These are phyloP conservation scores for Gynochthodes officinalis DNA, from an alignment of 257 asterid genomes.

Conservation along the genomic window DNA sequence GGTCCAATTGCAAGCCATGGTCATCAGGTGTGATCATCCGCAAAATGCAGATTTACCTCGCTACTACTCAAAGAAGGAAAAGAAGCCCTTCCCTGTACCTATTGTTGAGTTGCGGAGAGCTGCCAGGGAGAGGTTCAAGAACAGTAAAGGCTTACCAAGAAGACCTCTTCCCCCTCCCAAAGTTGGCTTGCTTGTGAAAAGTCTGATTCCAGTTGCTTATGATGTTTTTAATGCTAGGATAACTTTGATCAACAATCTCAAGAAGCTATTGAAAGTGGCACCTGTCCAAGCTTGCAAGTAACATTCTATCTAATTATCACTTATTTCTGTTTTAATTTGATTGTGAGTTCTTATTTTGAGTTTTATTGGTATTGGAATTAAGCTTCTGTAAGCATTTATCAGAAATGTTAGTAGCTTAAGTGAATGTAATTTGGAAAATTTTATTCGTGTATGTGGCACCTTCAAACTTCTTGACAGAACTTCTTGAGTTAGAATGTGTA, in stretches of 20 bases:
- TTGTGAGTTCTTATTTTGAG: background rate
- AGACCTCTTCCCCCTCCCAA: constrained; percentile 74
- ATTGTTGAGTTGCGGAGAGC: constrained; percentile 78
- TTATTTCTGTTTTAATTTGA: background rate
- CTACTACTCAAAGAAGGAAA: constrained; percentile 72
- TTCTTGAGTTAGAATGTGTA: constrained; percentile 3
- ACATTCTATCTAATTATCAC: constrained; percentile 27
- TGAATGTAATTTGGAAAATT: background rate
- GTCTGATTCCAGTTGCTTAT: constrained; percentile 74
- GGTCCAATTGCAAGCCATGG: constrained; percentile 25
- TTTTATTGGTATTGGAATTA: background rate
- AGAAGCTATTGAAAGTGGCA: constrained; percentile 81
- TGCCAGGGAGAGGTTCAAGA: constrained; percentile 84
- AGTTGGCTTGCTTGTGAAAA: constrained; percentile 68
- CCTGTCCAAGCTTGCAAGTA: constrained; percentile 91
- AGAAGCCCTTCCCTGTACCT: constrained; percentile 95
- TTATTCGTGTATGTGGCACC: background rate
- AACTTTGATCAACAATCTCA: constrained; percentile 73
- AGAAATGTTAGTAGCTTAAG: background rate
- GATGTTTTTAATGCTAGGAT: constrained; percentile 67
- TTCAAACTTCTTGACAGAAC: constrained; percentile 4
- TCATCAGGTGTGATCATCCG: constrained; percentile 54
- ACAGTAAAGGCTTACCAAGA: constrained; percentile 53
- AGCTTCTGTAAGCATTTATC: background rate
- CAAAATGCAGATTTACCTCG: constrained; percentile 96